Base-by-base conservation (phyloP, 2,329 filamentous ascomycete genomes). In the Ophiognomonia clavigignenti-juglandacearum region DNA sequence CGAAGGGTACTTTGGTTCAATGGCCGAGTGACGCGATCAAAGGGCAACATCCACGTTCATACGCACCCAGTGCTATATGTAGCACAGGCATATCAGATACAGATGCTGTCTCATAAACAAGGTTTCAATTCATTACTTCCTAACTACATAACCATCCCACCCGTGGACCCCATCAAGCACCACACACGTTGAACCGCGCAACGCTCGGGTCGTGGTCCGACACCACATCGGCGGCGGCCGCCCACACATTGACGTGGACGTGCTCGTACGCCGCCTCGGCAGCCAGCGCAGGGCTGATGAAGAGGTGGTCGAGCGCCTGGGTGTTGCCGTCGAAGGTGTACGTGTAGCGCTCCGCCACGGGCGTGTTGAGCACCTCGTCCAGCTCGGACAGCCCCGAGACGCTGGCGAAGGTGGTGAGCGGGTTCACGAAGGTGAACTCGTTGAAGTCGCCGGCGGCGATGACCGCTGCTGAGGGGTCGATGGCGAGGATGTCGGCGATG, bases 131-230 rank as follows among this genome's bases (percentile, higher is more conserved):
- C n/a, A n/a, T n/a, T n/a, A n/a, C n/a, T n/a, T n/a, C 3, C 6
- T 35, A 16, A 7, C 14, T 16, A 16, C 6, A 18, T 18, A 14
- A 16, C 4, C 19, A 16, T 16, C 4, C 32, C 16, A 35, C 4
- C n/a, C 32, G 16, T 10, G 9, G 16, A 35, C n/a, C 4, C n/a
- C 19, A 35, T 3, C 7, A 16, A 8, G n/a, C 29, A 36, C 61
- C 62, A 48, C 82, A 88, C 4, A 87, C 63, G 60, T 85, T 72
- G 48, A 88, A 66, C 62, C 66, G 70, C 4, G 78, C 83, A 14
- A 88, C 75, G 38, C 75, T 82, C 0, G 85, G 84, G 57, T 88
- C 85, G 59, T 88, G 85, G 60, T 88, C 84, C 43, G 77, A 83
- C 19, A 78, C 74, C 61, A 78, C 70, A 44, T 76, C 76, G 24